A percentile compares a stretch with the other conserved stretches of the same genome.
Conservation (phyloP, 1,139 yeast genomes). For the Scheffersomyces illinoinensis region DNA sequence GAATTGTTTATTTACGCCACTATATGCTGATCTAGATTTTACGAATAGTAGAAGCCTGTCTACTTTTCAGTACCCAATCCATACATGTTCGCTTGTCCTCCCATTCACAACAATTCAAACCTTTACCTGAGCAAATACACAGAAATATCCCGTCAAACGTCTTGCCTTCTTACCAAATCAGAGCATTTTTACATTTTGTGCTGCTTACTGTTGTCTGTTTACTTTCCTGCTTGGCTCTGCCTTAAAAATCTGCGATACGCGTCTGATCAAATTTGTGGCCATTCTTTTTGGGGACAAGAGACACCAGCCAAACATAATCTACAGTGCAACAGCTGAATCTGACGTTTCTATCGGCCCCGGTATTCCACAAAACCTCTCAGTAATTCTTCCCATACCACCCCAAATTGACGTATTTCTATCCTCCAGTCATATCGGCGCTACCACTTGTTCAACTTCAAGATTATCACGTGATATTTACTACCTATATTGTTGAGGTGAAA, state of each 20-base stretch:
- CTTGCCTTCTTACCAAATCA: background rate
- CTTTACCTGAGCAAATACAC: too few species aligned
- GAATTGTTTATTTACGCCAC: background rate
- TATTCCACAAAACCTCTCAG: background rate
- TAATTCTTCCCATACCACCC: background rate
- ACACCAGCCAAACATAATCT: background rate
- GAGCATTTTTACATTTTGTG: background rate
- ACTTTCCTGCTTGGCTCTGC: background rate
- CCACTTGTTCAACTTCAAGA: background rate
- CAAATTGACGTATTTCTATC: background rate
- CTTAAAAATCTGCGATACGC: background rate
- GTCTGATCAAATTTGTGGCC: background rate
- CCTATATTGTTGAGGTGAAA: background rate
- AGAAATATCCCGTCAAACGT: background rate
- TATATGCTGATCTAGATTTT: background rate
- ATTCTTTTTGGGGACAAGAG: background rate
- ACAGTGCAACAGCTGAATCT: background rate
- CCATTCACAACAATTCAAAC: background rate
- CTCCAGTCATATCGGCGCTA: background rate
- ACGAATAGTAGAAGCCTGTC: background rate
- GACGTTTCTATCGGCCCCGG: background rate
- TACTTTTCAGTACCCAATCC: background rate
- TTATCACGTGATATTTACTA: background rate
- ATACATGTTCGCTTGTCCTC: background rate
- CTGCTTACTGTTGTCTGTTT: background rate